Evolutionary conservation across 2,329 filamentous ascomycete species (phyloP).

Genomic region (Graphilbum ipis-grandicollis): DNA sequence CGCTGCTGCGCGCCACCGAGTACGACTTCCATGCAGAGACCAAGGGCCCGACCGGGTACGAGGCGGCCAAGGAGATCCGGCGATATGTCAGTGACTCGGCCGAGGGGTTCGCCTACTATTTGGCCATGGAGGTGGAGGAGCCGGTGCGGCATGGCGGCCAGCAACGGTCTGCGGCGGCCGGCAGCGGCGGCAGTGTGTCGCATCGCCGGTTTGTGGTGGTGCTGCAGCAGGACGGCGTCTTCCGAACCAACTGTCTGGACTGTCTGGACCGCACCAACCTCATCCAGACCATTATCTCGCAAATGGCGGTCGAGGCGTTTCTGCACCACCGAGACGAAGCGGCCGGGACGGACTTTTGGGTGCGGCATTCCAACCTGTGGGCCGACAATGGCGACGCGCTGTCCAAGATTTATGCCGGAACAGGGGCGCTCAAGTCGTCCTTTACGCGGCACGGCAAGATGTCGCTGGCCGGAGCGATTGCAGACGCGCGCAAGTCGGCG

Average conservation of each 20-base stretch:
- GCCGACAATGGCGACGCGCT: constrained; percentile 91
- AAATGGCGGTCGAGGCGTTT: constrained; percentile 81
- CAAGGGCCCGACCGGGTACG: constrained; percentile 69
- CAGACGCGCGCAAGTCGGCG: constrained; percentile 89
- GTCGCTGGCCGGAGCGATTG: constrained; percentile 81
- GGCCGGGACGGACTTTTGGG: constrained; percentile 71
- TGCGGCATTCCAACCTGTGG: constrained; percentile 83
- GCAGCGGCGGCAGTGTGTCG: constrained; percentile 12
- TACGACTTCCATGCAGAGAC: constrained; percentile 97
- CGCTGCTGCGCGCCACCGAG: constrained; percentile 63
- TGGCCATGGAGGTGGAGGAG: constrained; percentile 56
- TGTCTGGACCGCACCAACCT: constrained; percentile 92
- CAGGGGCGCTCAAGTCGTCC: constrained; percentile 85
- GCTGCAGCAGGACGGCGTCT: constrained; percentile 86
- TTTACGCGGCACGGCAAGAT: constrained; percentile 92
- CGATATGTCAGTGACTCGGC: constrained; percentile 62
- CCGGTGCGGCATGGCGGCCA: constrained; percentile 15
- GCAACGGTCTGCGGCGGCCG: too few species aligned
- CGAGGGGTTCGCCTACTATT: constrained; percentile 81
- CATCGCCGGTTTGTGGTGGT: constrained; percentile 43
- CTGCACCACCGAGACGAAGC: constrained; percentile 53
- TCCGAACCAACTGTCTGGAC: constrained; percentile 89
- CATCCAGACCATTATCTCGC: constrained; percentile 88
- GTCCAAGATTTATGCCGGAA: constrained; percentile 91
- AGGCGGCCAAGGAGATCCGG: constrained; percentile 73